A percentile compares a stretch with the other conserved stretches of the same genome.
These are phyloP conservation scores for Leccinum uliginosum DNA, from an alignment of 768 basidiomycete genomes.

Conservation along the genomic window DNA sequence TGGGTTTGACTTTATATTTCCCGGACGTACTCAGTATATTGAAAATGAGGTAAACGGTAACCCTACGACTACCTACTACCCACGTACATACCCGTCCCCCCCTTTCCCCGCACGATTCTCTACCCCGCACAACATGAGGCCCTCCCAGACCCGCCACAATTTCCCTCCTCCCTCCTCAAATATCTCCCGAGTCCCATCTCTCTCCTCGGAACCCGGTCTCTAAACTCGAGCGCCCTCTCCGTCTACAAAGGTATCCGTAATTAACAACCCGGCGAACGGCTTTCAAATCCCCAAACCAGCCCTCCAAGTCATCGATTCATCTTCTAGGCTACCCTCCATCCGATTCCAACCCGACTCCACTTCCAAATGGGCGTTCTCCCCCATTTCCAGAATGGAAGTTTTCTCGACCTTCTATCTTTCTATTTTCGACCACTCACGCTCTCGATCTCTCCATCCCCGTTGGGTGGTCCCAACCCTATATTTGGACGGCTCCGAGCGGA, in stretches of 20 bases:
- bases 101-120: slow-evolving; percentile 21
- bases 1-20: slow-evolving; percentile 13
- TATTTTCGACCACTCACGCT: slow-evolving; percentile 9
- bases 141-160: neutral
- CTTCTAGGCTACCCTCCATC: no score
- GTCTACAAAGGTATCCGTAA: neutral
- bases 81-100: slow-evolving; percentile 6
- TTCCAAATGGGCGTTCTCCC: neutral
- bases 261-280: neutral
- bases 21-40: no score
- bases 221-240: neutral
- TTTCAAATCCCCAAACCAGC: slow-evolving; percentile 2
- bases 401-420: slow-evolving; percentile 15
- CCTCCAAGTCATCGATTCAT: neutral
- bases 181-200: neutral
- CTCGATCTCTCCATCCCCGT: slow-evolving; percentile 2
- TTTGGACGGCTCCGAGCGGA: slow-evolving; percentile 1
- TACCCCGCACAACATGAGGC: slow-evolving; percentile 25
- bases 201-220: neutral
- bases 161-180: neutral
- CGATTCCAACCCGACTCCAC: slow-evolving; percentile 10
- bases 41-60: neutral
- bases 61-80: neutral
- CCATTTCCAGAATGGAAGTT: slow-evolving; percentile 13
- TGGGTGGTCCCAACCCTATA: neutral